Evolutionary conservation across 495 filamentous ascomycete genomes (phyloP), one percentile per base, ranked within the genome.

Genomic region (Aspergillus heteromorphus): DNA sequence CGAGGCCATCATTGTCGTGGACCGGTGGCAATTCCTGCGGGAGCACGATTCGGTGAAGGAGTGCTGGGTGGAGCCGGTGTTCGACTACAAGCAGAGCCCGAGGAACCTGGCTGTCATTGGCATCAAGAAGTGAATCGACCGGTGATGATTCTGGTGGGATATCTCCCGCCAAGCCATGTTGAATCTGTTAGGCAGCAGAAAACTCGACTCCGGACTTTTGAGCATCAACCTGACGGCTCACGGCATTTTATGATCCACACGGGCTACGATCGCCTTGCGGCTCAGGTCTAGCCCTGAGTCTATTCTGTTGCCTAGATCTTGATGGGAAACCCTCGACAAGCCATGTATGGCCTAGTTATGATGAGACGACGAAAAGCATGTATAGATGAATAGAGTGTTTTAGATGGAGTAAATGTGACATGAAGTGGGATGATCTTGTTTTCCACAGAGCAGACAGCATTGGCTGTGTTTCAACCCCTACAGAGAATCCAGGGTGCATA

Each of bases 11-110:
- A 91, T 98, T 65, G 89, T 96, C 31, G 84, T 91, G 29, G 93
- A 98, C 76, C 76, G 93, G 40, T 97, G 89, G 90, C 75, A 89
- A 50, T 98, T 87, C 70, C 74, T 98, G 53, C 83, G 73, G 42
- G 92, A 98, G 65, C 86, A 95, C 59, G 68, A 71, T 31, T 65
- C 55, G 7, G 74, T 91, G 31, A 76, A 79, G 57, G 81, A 89
- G 56, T 83, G 79, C 55, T 98, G 93, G 93, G 91, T 96, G 27
- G 90, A 97, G 70, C 75, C 86, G 17, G 90, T 96, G 0, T 97
- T 97, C 72, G 91, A 93, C 56, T 97, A 95, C 70, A 68, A 73
- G n/a, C 65, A 85, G 71, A 97, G 91, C 69, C 95, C 87, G 31
- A 79, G 91, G 59, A 98, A 95, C 71, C 69, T 92, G 62, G 93